These are phyloP conservation scores for Fusarium palustre DNA, from an alignment of 2,329 filamentous ascomycete genomes.

Conservation along the genomic window DNA sequence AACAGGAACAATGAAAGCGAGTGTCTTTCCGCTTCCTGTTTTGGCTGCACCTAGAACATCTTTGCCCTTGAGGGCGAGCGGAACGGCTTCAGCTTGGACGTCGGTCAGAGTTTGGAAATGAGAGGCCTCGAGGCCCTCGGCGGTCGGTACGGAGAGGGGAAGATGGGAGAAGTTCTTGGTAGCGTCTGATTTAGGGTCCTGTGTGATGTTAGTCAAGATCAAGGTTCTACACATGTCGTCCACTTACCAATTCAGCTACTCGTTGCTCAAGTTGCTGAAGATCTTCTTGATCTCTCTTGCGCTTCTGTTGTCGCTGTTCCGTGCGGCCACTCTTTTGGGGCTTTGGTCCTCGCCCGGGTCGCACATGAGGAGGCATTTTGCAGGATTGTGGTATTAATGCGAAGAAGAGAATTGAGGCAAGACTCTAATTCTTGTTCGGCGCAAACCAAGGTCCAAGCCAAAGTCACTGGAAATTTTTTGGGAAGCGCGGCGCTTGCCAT, in stretches of 20 bases:
- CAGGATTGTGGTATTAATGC: background rate
- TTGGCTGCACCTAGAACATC: constrained; percentile 96
- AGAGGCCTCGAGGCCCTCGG: constrained; percentile 81
- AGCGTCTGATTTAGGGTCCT: constrained; percentile 71
- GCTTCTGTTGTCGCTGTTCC: constrained; percentile 53
- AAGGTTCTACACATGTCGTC: background rate
- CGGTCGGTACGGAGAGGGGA: constrained; percentile 85
- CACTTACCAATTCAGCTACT: constrained; percentile 51
- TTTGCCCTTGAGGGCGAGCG: constrained; percentile 82
- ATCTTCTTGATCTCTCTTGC: constrained; percentile 54
- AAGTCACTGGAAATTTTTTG: constrained; percentile 46
- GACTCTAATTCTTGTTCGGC: constrained; percentile 22
- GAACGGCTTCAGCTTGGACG: constrained; percentile 90
- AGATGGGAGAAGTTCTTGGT: constrained; percentile 82
- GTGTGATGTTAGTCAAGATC: constrained; percentile 14
- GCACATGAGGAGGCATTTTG: constrained; percentile 44
- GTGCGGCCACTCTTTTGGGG: constrained; percentile 48
- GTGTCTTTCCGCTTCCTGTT: constrained; percentile 94
- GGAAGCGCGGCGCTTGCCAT: constrained; percentile 37
- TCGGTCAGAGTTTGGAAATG: constrained; percentile 94
- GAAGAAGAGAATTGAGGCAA: constrained; percentile 7
- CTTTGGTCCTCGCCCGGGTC: constrained; percentile 44
- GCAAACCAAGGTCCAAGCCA: constrained; percentile 19
- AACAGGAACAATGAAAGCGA: constrained; percentile 91
- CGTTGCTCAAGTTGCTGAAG: constrained; percentile 51